Evolutionary conservation across 768 basidiomycete species (phyloP).

Genomic region (Lactarius psammicola): DNA sequence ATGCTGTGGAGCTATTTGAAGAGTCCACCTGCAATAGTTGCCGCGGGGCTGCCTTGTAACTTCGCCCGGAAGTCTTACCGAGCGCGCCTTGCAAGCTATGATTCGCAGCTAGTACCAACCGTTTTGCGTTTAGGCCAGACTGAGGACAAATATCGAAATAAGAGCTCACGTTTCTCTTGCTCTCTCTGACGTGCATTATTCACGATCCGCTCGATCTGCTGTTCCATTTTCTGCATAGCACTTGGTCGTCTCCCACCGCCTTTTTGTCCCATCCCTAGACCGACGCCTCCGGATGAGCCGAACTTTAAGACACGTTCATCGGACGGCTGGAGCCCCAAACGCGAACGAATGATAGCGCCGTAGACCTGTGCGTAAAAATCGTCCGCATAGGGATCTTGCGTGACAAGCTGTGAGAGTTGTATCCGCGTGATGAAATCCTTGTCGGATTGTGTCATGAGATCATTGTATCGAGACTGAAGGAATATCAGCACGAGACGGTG

Average conservation of each 20-base stretch:
- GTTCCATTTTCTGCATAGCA: conserved; percentile 91
- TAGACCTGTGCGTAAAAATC: conserved; percentile 99
- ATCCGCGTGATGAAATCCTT: conserved; percentile 99
- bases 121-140: conserved; percentile 12
- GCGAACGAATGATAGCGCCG: conserved; percentile 76
- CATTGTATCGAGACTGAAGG: conserved; percentile 81
- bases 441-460: conserved; percentile 96
- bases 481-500: not conserved
- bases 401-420: conserved; percentile 96
- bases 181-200: conserved; percentile 85
- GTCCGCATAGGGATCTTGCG: conserved; percentile 94
- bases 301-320: conserved; percentile 86
- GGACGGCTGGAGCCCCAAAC: conserved; percentile 66
- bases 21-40: conserved; percentile 90
- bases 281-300: conserved; percentile 78
- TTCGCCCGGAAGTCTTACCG: conserved; percentile 90
- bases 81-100: conserved; percentile 87
- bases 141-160: conserved; percentile 34
- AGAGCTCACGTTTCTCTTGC: conserved; percentile 67
- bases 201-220: conserved; percentile 95
- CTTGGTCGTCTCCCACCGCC: conserved; percentile 68
- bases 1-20: conserved; percentile 43
- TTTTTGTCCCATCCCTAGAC: conserved; percentile 74
- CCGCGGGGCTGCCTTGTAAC: conserved; percentile 94
- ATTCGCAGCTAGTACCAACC: conserved; percentile 36